These are phyloP conservation scores for Penicillium turbatum DNA, from an alignment of 495 filamentous ascomycete species.

Conservation along the genomic window DNA sequence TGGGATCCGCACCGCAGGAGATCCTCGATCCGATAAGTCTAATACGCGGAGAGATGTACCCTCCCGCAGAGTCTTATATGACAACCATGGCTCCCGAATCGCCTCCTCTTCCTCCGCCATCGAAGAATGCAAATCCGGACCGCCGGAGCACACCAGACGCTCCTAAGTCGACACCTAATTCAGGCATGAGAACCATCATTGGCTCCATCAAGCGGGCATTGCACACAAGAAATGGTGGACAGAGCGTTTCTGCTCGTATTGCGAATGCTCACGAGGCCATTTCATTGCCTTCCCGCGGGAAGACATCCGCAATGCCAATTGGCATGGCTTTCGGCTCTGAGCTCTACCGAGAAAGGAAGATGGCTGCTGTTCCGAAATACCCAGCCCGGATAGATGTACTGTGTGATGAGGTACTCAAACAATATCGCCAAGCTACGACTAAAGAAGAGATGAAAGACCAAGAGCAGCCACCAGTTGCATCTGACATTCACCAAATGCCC, in stretches of 20 bases:
- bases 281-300: constrained; percentile 27
- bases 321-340: constrained; percentile 47
- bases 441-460: constrained; percentile 8
- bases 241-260: constrained; percentile 40
- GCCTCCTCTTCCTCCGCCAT: constrained; percentile 41
- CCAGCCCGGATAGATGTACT: constrained; percentile 66
- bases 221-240: constrained; percentile 57
- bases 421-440: constrained; percentile 45
- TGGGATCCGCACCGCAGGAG: constrained; percentile 35
- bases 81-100: constrained; percentile 63
- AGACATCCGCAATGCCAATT: constrained; percentile 44
- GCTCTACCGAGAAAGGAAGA: constrained; percentile 41
- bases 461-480: constrained; percentile 1
- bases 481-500: constrained; percentile 7
- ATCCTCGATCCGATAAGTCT: constrained; percentile 74
- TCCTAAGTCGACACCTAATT: constrained; percentile 41
- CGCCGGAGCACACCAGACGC: constrained; percentile 34
- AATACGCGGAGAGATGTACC: constrained; percentile 75
- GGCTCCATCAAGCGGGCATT: constrained; percentile 86
- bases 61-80: constrained; percentile 72
- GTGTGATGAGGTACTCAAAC: constrained; percentile 67
- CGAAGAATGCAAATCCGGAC: constrained; percentile 19
- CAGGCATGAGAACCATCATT: constrained; percentile 77
- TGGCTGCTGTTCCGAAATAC: constrained; percentile 32
- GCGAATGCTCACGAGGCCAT: constrained; percentile 30